A percentile compares a stretch with the other conserved stretches of the same genome.
Evolutionary conservation across 495 filamentous ascomycete genomes (phyloP).

Genomic region (Cairneyella variabilis): DNA sequence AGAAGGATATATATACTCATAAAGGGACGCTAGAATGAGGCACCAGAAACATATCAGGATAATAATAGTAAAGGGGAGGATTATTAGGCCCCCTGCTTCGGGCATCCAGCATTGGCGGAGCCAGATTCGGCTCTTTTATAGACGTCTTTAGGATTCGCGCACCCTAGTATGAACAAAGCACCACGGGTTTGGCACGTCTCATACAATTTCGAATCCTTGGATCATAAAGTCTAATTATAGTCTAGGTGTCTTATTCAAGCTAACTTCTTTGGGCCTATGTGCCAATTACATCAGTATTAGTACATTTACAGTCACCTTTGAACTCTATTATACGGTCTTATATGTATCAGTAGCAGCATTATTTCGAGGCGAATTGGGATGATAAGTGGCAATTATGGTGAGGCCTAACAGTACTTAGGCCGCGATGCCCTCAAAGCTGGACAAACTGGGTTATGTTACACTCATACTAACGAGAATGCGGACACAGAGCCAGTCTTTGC

Average conservation of each 20-base stretch:
- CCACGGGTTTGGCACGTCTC: neutral
- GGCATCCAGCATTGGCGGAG: neutral
- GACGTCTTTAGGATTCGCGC: neutral
- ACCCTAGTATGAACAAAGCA: slow-evolving; percentile 6
- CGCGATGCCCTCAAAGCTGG: too few relatives aligned
- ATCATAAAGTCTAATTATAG: slow-evolving; percentile 7
- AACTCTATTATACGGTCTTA: too few relatives aligned
- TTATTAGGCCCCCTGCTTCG: slow-evolving; percentile 4
- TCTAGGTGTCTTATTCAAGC: too few relatives aligned
- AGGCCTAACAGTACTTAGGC: too few relatives aligned
- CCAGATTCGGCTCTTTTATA: slow-evolving; percentile 2
- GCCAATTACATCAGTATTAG: too few relatives aligned
- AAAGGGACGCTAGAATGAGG: slow-evolving; percentile 1
- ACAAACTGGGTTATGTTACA: too few relatives aligned
- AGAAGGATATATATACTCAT: slow-evolving; percentile 5
- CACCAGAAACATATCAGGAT: slow-evolving; percentile 1
- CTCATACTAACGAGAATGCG: too few relatives aligned
- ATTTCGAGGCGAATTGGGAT: neutral
- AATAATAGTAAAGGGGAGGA: neutral
- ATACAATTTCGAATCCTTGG: slow-evolving; percentile 2
- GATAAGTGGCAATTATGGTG: slow-evolving; percentile 1
- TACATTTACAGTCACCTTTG: too few relatives aligned
- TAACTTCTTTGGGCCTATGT: too few relatives aligned
- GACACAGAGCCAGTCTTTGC: too few relatives aligned
- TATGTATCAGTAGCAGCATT: neutral